Conservation (phyloP, 179 eudicot genomes). For the Beta corolliflora region DNA sequence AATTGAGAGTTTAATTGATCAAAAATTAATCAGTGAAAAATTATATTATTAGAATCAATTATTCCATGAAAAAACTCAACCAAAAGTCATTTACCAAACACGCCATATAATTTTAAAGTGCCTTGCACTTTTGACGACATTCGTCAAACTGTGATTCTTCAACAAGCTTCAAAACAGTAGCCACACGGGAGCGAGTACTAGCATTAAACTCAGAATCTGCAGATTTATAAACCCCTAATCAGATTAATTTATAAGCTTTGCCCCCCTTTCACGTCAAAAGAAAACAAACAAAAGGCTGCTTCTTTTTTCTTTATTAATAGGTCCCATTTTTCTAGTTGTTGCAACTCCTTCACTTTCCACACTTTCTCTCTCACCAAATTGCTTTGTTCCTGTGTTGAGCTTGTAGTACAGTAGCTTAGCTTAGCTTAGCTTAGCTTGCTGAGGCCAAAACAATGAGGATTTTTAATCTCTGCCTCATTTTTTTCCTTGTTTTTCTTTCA, state of each 20-base stretch:
- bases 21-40: no score
- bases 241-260: background rate
- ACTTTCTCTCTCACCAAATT: background rate
- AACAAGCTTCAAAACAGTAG: background rate
- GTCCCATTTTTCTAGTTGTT: constrained; percentile 2
- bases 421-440: constrained; percentile 6
- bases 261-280: background rate
- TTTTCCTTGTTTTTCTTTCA: constrained; percentile 26
- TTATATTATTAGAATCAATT: no score
- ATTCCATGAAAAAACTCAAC: background rate
- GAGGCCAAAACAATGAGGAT: constrained; percentile 24
- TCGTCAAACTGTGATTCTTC: background rate
- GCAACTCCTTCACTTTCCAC: background rate
- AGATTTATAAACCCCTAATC: background rate
- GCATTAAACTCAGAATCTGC: background rate
- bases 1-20: no score
- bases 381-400: background rate
- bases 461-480: constrained; percentile 16
- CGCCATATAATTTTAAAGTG: background rate
- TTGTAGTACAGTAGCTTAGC: background rate
- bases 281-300: background rate
- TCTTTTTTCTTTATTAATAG: background rate
- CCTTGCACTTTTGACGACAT: background rate
- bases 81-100: background rate
- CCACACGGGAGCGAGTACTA: background rate